Conservation (phyloP, 2,329 filamentous ascomycete species). For the Rhynchosporium secalis region DNA sequence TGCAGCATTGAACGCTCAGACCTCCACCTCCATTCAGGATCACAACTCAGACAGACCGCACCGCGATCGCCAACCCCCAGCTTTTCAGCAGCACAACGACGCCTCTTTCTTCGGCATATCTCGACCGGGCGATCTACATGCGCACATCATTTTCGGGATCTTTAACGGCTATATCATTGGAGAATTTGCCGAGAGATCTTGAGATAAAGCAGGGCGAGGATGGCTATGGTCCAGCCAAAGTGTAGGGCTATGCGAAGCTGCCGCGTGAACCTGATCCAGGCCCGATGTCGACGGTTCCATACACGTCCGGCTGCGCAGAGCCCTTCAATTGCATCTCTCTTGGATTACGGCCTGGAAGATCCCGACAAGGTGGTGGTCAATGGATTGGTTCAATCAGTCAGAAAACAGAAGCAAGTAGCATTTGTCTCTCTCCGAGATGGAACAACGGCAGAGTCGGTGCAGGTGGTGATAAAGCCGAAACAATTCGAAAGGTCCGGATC, state of each 20-base stretch:
- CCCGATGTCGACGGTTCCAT: slow-evolving; percentile 17
- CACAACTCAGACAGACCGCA: background rate
- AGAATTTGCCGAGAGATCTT: background rate
- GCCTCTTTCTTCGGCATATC: background rate
- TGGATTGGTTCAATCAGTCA: slow-evolving; percentile 80
- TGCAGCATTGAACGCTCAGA: background rate
- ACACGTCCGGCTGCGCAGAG: slow-evolving; percentile 38
- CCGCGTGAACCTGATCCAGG: slow-evolving; percentile 4
- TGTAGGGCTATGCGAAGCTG: slow-evolving; percentile 1
- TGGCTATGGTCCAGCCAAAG: slow-evolving; percentile 14
- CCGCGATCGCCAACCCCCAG: background rate
- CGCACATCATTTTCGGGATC: background rate
- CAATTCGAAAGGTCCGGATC: slow-evolving; percentile 34
- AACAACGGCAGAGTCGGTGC: slow-evolving; percentile 74
- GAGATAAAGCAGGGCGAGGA: background rate
- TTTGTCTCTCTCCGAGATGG: slow-evolving; percentile 90
- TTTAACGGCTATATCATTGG: background rate
- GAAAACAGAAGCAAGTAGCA: slow-evolving; percentile 79
- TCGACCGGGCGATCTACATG: background rate
- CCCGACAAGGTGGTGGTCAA: slow-evolving; percentile 60
- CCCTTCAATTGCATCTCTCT: slow-evolving; percentile 54
- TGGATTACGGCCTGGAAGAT: slow-evolving; percentile 51
- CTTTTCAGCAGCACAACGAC: slow-evolving; percentile 1
- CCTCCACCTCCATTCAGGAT: background rate
- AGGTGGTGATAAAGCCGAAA: slow-evolving; percentile 46